Evolutionary conservation across 768 basidiomycete genomes (phyloP), one percentile per base, ranked within the genome.

Genomic region (Tricholoma sp.): DNA sequence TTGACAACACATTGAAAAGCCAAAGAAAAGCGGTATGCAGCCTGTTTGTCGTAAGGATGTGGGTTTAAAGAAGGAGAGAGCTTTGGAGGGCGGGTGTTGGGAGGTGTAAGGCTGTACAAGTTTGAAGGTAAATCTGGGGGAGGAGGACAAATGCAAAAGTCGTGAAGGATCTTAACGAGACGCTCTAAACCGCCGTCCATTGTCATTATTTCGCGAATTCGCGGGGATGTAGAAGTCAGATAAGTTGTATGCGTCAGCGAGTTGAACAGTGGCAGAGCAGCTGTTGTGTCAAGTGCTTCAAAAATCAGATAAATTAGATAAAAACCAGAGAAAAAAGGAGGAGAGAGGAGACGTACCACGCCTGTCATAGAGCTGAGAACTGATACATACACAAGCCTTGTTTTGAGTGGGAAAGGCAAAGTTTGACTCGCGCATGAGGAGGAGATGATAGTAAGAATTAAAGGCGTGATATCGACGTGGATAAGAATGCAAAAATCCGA

Each of bases 1-100:
- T 99, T 98, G 60, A 95, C 94, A 46, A 98, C 86, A 66, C 93
- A 97, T 67, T 98, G 94, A 67, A 99, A 95, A 1, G 96, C 96
- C 57, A 98, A 83, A 0, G 88, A 88, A 68, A 97, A 96, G 8
- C 91, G 84, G 65, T 91, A 90, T 0, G 91, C 91, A 27, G 91
- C 87, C 64, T 89, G 87, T 59, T 89, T 90, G 74, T 93, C 91
- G 61, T 84, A 91, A 0, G 77, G 69, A 22, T 77, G 75, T 0
- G 89, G 89, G 62, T 88, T 88, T 39, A 89, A 79, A 0, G 81
- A 83, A 0, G 89, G 85, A 0, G 73, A 61, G 4, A 77, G 76
- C 59, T 83, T 83, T 4, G 81, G 75, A 0, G 83, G 80, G 19
- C 81, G 80, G 50, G 81, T 67, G 64, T 74, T 78, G 22, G 89